Evolutionary conservation across 441 rosid genomes (phyloP).

Genomic region (Metrosideros polymorpha): DNA sequence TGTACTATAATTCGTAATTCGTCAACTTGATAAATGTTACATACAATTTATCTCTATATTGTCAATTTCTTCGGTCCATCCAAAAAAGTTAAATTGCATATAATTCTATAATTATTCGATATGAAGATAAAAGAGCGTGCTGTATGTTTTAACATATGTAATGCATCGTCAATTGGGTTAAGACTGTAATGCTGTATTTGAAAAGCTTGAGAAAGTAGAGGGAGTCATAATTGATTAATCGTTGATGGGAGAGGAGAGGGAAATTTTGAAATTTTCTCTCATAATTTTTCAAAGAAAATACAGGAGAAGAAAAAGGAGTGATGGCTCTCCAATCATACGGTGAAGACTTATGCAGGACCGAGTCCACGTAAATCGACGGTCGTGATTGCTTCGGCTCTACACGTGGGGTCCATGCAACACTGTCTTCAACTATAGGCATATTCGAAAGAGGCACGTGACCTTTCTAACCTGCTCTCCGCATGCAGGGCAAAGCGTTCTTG

Average conservation of each 20-base stretch:
- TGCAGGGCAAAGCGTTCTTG: neutral
- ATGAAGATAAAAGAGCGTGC: neutral
- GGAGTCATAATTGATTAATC: neutral
- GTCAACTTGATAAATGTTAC: rapidly evolving
- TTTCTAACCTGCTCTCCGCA: neutral
- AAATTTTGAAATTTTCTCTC: neutral
- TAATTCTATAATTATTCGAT: neutral
- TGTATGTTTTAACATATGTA: neutral
- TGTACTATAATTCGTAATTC: too few species aligned
- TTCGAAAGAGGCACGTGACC: neutral
- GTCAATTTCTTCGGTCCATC: rapidly evolving
- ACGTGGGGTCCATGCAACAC: neutral
- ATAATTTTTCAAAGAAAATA: neutral
- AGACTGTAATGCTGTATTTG: neutral
- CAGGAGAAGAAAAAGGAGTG: neutral
- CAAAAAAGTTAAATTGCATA: neutral
- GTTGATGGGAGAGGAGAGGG: neutral
- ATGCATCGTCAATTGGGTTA: neutral
- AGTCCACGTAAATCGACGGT: neutral
- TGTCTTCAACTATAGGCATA: neutral
- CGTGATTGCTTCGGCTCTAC: neutral
- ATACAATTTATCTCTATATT: too few species aligned
- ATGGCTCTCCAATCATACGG: neutral
- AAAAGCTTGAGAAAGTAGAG: neutral
- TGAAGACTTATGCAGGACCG: neutral